Conservation (phyloP, 139 green algal genomes). For the Haematococcus sp. region DNA sequence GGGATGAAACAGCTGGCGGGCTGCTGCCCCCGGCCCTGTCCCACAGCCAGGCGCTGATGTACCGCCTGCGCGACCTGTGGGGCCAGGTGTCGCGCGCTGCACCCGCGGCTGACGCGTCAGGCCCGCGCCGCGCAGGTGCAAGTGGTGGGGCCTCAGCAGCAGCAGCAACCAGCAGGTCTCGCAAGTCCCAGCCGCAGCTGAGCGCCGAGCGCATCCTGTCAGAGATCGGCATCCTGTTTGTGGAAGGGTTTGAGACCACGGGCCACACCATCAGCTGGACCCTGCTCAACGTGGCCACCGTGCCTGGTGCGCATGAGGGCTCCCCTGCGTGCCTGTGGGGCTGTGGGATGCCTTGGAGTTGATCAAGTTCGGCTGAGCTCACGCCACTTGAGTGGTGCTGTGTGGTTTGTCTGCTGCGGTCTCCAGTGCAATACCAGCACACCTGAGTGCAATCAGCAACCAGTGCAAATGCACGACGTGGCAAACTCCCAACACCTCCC, state of each 20-base stretch:
- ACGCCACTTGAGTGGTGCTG: too few species aligned
- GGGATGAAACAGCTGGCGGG: background rate
- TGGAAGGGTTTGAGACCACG: slow-evolving; percentile 65
- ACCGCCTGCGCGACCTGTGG: slow-evolving; percentile 18
- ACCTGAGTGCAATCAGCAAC: too few species aligned
- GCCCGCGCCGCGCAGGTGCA: too few species aligned
- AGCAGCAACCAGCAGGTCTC: too few species aligned
- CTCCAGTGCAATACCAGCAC: too few species aligned
- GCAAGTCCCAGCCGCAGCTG: slow-evolving; percentile 17
- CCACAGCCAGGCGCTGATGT: slow-evolving; percentile 14
- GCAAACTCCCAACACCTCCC: too few species aligned
- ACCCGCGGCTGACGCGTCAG: too few species aligned
- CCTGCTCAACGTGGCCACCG: slow-evolving; percentile 47
- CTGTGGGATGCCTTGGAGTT: background rate
- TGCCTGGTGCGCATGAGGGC: slow-evolving; percentile 13
- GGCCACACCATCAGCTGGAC: slow-evolving; percentile 68
- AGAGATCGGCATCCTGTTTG: slow-evolving; percentile 59
- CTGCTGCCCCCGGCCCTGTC: slow-evolving; percentile 1
- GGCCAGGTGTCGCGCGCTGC: too few species aligned
- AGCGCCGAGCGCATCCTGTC: slow-evolving; percentile 34
- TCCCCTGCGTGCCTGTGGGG: background rate
- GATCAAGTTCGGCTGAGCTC: background rate
- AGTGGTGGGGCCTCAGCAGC: too few species aligned
- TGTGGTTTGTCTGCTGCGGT: too few species aligned
- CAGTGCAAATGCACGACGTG: too few species aligned